Base-by-base conservation (phyloP, 805 yeast genomes). In the Hagleromyces aurorensis region DNA sequence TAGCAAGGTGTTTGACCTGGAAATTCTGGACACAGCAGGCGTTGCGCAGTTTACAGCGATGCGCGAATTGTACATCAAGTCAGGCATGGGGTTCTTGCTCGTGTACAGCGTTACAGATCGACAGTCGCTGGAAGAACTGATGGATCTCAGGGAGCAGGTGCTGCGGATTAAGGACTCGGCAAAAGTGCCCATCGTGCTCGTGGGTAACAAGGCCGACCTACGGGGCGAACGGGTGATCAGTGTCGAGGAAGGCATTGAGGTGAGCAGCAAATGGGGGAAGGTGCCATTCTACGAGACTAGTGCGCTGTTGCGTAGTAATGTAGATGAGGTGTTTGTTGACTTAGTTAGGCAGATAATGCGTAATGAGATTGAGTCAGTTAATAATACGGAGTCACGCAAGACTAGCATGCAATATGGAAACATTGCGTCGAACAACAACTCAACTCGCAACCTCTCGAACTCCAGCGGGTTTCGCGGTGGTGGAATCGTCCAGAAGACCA, bases 1-100 rank as follows among this genome's bases (percentile, higher is more conserved):
- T 55, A 93, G 86, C 19, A 72, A 89, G 42, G 77, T 84, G 4
- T 83, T 91, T 50, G 83, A 81, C 41, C 64, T 89, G 44, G 96
- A 89, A 59, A 77, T 81, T 31, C 62, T 87, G 37, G 98, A 91
- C 50, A 85, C 96, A 3, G 94, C 94, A 1, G 97, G 96, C 25
- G 78, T 78, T 37, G 95, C 95, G 13, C 96, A 87, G 59, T 89
- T 85, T 63, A 83, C 94, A 0, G 95, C 96, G 7, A 85, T 89
- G 95, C 64, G 96, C 41, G 96, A 87, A 51, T 57, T 82, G 27
- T 82, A 82, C 52, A 82, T 82, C 50, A 83, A 84, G 44, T 77
- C 85, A 27, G 95, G 96, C 7, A 82, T 80, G 49, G 96, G 96
- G 4, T 89, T 89, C 50, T 56, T 91, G 29, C 66, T 89, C 30